These are phyloP conservation scores for Lactifluus echinatus DNA, from an alignment of 768 basidiomycete species.

Conservation along the genomic window DNA sequence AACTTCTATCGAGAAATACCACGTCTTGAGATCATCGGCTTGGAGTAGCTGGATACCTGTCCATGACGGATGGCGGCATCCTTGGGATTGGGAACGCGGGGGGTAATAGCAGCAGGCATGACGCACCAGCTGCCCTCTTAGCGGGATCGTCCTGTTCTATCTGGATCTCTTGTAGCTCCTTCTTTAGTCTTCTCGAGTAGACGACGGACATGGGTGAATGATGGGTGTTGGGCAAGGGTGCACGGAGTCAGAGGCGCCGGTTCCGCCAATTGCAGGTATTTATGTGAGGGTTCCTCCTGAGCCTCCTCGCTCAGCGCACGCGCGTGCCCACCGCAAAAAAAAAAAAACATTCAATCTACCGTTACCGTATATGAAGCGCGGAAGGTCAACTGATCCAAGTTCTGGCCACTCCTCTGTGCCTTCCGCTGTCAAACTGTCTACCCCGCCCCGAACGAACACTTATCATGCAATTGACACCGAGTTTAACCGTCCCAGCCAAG, in stretches of 20 bases:
- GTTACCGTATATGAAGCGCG: too few relatives aligned
- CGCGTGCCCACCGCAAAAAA: background rate
- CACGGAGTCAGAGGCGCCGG: background rate
- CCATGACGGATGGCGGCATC: too few relatives aligned
- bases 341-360: too few relatives aligned
- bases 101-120: background rate
- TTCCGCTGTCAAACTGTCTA: background rate
- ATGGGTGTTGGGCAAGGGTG: constrained; percentile 4
- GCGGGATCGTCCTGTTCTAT: constrained; percentile 18
- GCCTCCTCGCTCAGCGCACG: too few relatives aligned
- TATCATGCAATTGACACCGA: background rate
- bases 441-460: too few relatives aligned
- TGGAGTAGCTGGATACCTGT: constrained; percentile 64
- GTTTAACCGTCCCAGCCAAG: background rate
- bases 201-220: constrained; percentile 16
- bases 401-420: background rate
- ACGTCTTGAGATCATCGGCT: constrained; percentile 71
- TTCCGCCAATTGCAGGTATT: background rate
- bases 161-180: constrained; percentile 22
- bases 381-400: background rate
- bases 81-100: too few relatives aligned
- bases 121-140: constrained; percentile 15
- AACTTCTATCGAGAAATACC: constrained; percentile 74
- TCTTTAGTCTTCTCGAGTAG: constrained; percentile 18
- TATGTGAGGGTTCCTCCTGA: too few relatives aligned